Evolutionary conservation across 352 stramenopile species (phyloP), one percentile per base, ranked within the genome.

Genomic region (Globisporangium solare): DNA sequence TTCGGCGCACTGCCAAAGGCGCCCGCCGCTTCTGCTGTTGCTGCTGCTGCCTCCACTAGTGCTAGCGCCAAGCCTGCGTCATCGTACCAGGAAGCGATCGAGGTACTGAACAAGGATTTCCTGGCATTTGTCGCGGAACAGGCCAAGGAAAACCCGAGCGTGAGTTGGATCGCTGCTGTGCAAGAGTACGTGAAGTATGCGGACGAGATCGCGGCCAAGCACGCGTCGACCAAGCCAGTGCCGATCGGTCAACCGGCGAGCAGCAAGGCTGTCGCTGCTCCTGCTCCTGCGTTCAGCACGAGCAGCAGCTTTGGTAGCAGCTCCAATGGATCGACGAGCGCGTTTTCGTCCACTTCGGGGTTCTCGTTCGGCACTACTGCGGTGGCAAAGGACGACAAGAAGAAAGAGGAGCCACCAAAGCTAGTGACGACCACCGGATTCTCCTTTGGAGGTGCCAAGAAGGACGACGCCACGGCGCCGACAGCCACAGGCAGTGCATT

Each of bases 21-120:
- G 2, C 35, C 56, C 4, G 45, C 50, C 8, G 7, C 56, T 11
- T 18, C 59, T 27, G 31, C 32, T 6, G 45, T 42, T 6, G 7
- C 56, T 11, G n/a, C 59, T 27, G 31, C 32, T 6, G 22, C 32
- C 4, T 27, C 49, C 18, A 41, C 56, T 15, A 37, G 48, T 20
- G 6, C 37, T 43, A 17, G 10, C 35, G 18, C 51, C 8, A 49
- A 40, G 17, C 27, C 51, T 21, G 48, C 62, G n/a, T 39, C 46
- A 11, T 79, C 69, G 49, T 91, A 89, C 58, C 74, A 89, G 42
- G 69, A 89, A 49, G 83, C 78, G n/a, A 93, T 93, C 31, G 79
- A 89, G 56, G 63, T 69, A 47, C 74, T 95, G 2, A 95, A 95
- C 63, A 88, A 89, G 58, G 79, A 76, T 46, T 95, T 95, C 46